Evolutionary conservation across 768 basidiomycete genomes (phyloP).

Genomic region (Tricholoma furcatifolium): DNA sequence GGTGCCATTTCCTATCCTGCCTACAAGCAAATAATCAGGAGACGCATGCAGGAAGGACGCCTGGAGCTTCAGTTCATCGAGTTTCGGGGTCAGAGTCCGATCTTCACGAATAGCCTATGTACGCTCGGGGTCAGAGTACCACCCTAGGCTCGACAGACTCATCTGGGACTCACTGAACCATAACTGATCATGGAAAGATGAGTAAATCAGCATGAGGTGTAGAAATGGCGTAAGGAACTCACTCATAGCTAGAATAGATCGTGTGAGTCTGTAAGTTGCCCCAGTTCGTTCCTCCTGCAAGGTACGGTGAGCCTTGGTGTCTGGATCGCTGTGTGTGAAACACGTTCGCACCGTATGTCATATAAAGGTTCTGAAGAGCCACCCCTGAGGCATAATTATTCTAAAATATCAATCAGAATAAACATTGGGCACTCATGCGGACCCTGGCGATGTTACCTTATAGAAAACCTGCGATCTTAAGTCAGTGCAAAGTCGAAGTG

Average conservation of each 20-base stretch:
- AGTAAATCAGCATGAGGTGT: neutral
- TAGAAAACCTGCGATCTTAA: constrained; percentile 26
- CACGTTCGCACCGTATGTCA: constrained; percentile 31
- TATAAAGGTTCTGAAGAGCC: constrained; percentile 33
- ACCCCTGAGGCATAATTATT: constrained; percentile 36
- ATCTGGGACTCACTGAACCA: constrained; percentile 17
- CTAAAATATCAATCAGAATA: constrained; percentile 12
- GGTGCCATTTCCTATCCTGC: constrained; percentile 55
- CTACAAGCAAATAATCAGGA: constrained; percentile 62
- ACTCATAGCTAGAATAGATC: constrained; percentile 39
- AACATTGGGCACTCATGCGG: neutral
- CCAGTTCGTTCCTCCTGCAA: constrained; percentile 35
- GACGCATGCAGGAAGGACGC: constrained; percentile 65
- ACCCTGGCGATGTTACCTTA: constrained; percentile 19
- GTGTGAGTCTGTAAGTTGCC: constrained; percentile 36
- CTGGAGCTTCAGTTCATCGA: constrained; percentile 63
- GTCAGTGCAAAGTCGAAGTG: neutral
- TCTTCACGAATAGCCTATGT: constrained; percentile 51
- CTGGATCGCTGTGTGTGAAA: neutral
- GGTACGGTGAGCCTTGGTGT: neutral
- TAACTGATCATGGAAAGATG: constrained; percentile 15
- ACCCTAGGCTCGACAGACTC: neutral
- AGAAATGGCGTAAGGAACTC: constrained; percentile 4
- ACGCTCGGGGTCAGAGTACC: neutral
- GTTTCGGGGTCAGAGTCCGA: constrained; percentile 54